Conservation (phyloP, 2,329 filamentous ascomycete genomes). For the Diaporthe aspalathi region DNA sequence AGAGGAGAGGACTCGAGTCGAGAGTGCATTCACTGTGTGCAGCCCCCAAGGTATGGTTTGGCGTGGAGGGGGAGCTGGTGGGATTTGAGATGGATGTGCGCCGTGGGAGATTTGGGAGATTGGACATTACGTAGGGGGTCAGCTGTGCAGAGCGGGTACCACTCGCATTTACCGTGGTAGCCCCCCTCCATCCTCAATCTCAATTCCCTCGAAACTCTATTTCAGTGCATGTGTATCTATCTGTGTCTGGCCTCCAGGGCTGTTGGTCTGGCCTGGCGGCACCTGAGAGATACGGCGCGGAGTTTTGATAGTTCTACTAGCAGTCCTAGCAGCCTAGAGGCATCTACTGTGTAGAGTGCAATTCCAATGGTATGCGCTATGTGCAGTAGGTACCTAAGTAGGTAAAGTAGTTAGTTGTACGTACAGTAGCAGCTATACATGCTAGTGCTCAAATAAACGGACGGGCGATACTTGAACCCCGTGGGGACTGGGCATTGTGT, state of each 20-base stretch:
- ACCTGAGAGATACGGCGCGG: background rate
- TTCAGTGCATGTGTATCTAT: no score
- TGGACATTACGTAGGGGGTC: slow-evolving; percentile 25
- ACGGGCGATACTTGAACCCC: background rate
- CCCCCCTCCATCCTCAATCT: background rate
- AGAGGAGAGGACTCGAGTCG: background rate
- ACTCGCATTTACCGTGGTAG: background rate
- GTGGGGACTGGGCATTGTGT: slow-evolving; percentile 12
- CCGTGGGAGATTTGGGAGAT: slow-evolving; percentile 15
- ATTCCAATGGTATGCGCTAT: no score
- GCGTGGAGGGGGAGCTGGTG: background rate
- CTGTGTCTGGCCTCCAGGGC: no score
- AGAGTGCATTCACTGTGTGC: no score
- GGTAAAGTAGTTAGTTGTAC: no score
- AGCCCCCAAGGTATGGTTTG: background rate
- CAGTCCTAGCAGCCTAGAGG: no score
- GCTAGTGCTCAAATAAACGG: background rate
- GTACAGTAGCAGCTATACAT: no score
- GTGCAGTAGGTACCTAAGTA: no score
- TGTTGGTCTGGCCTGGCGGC: background rate
- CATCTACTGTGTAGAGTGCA: no score
- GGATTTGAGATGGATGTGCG: slow-evolving; percentile 12
- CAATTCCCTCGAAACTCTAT: slow-evolving; percentile 17
- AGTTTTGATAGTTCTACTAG: background rate
- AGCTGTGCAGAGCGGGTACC: slow-evolving; percentile 9